Base-by-base conservation (phyloP, 2,329 filamentous ascomycete species). In the Aureobasidium sp. region DNA sequence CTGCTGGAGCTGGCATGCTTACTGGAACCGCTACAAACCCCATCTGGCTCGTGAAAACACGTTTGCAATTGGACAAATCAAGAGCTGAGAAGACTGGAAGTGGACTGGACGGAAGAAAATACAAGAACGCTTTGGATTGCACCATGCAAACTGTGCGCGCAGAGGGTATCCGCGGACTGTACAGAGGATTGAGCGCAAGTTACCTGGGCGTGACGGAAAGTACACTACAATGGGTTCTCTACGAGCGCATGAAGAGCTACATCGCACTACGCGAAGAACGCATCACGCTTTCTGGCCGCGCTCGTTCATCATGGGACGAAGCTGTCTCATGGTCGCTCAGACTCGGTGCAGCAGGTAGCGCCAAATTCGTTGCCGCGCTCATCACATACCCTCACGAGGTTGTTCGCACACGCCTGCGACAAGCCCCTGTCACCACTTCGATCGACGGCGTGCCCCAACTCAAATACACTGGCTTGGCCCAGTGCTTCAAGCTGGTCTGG, bases 1-100 rank as follows among this genome's bases (percentile, higher is more conserved):
- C 89, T 5, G 85, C 89, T 1, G 81, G 83, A 17, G 92, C 92
- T 0, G 92, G 92, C 2, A 84, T 97, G 47, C 87, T 87, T 7
- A 97, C 93, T 0, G 90, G 90, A 51, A 97, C 93, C 0, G 90
- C 88, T 26, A 97, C 92, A 41, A 97, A 97, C 75, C 92, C 92
- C 1, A 96, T 97, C 71, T 97, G 92, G 92, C 83, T 97, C 66
- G 86, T 97, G 71, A 97, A 97, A 81, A 97, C 92, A 44, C 82
- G 92, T 36, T 74, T 97, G 68, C 92, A 97, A 76, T 83, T 97
- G 37, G 92, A 97, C 78, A 95, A 92, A 78, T 90, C 89, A 71
- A 84, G 86, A 59, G 88, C 87, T 17, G 83, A 84, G 68, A 77
- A 78, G 64, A 75, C 73, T 44, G 78, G 82, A 65, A 78, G 82